phyloP scores from a whole-genome alignment of 2,329 filamentous ascomycete genomes.

The Phialocephala subalpina region DNA sequence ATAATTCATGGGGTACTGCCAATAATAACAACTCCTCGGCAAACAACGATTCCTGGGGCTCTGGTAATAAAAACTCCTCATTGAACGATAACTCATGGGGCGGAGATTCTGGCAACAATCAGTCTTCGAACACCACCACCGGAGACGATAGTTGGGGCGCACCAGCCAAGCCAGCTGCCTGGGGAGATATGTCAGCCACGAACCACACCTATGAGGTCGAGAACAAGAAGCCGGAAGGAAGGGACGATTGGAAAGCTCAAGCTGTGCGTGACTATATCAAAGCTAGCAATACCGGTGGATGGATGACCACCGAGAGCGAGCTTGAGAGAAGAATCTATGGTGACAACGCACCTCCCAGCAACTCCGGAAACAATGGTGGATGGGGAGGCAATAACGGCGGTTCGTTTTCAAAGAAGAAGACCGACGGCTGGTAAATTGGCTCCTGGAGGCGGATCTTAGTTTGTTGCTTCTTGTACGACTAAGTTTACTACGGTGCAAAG shows the following conservation, averaged over 20 bases:
- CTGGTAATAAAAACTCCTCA: conserved; percentile 9
- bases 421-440: background rate
- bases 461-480: background rate
- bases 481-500: too few species aligned
- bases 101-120: background rate
- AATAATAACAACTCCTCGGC: too few species aligned
- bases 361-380: background rate
- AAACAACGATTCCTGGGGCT: background rate
- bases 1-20: background rate
- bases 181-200: conserved; percentile 30
- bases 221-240: background rate
- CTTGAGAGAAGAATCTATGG: background rate
- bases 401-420: conserved; percentile 9
- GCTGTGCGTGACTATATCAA: too few species aligned
- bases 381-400: background rate
- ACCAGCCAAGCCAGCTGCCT: conserved; percentile 23
- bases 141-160: conserved; percentile 20
- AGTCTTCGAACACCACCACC: conserved; percentile 17
- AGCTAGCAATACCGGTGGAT: too few species aligned
- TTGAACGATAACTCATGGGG: conserved; percentile 9
- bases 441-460: background rate
- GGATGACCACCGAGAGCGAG: too few species aligned
- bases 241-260: too few species aligned
- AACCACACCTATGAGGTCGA: conserved; percentile 13
- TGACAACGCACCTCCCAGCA: background rate